Base-by-base conservation (phyloP, 768 basidiomycete genomes). In the Omphalotus guepiniiformis region DNA sequence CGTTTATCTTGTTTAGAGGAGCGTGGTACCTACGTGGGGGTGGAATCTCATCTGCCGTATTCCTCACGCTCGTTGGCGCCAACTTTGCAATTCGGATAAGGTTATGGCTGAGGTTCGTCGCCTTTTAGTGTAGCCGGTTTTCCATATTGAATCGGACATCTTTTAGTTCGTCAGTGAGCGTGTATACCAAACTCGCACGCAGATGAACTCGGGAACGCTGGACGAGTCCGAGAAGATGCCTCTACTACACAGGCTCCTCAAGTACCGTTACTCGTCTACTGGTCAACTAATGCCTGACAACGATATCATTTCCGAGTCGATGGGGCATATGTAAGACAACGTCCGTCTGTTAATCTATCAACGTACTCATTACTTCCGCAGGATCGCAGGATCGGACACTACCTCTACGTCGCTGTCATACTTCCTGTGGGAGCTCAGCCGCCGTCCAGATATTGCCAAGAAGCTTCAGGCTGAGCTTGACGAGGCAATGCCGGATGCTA, bases 311-410 rank as follows among this genome's bases (percentile, higher is more conserved):
- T 87, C 86, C 18, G 87, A 90, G 62, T 73, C 79, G 53, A 88
- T 89, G 82, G 87, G 84, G 12, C 87, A 90, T 55, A 65, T 87
- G 87, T 88, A 60, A 36, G 78, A 65, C 29, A 27, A 32, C 29
- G 37, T 39, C 23, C 45, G 53, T 28, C 19, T 9, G 23, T 51
- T 7, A 39, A 22, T 9, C 49, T 43, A n/a, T 23, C 48, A 28
- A 6, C 23, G 27, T 16, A 19, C 16, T 37, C 2, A 2, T 38
- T 30, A 16, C 19, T 16, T 9, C 41, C 9, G 12, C 50, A 89
- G 88, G 60, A 76, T 91, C 47, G 88, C 88, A 42, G 87, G 82
- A 28, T 76, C 83, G 21, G 88, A 90, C 58, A 88, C 88, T 0
- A 83, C 82, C 6, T 84, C 87, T 0, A 84, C 79, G 28, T 74